A percentile compares a stretch with the other conserved stretches of the same genome.
These are phyloP conservation scores for Penicillium desertorum DNA, from an alignment of 495 filamentous ascomycete genomes.

Conservation along the genomic window DNA sequence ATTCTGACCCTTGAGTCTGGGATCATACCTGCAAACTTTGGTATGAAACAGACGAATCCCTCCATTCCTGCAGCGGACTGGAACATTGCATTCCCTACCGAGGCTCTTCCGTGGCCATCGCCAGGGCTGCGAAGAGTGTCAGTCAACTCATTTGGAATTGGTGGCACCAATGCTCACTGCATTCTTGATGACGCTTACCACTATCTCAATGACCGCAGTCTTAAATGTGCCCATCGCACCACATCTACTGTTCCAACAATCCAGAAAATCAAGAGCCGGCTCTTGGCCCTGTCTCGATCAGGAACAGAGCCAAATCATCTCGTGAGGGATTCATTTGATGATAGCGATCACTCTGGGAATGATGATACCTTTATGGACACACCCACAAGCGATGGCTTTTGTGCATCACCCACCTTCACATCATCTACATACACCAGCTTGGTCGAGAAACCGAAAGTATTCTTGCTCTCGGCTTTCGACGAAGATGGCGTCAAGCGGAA, in stretches of 20 bases:
- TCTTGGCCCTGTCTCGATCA: neutral
- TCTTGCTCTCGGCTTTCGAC: slow-evolving; percentile 33
- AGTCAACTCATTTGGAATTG: slow-evolving; percentile 61
- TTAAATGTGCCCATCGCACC: slow-evolving; percentile 15
- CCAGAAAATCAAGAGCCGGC: neutral
- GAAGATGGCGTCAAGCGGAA: slow-evolving; percentile 33
- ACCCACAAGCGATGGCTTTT: slow-evolving; percentile 14
- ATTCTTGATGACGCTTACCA: slow-evolving; percentile 51
- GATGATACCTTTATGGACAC: slow-evolving; percentile 9
- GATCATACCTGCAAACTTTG: slow-evolving; percentile 37
- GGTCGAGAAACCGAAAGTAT: slow-evolving; percentile 20
- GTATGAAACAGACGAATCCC: slow-evolving; percentile 38
- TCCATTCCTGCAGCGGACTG: slow-evolving; percentile 19
- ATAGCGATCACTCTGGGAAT: slow-evolving; percentile 12
- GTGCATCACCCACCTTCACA: slow-evolving; percentile 1
- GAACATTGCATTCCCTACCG: slow-evolving; percentile 20
- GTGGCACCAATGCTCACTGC: slow-evolving; percentile 62
- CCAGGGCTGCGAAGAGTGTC: slow-evolving; percentile 49
- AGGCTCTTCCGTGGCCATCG: slow-evolving; percentile 21
- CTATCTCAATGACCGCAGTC: slow-evolving; percentile 17
- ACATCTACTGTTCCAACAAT: slow-evolving; percentile 1
- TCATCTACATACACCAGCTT: neutral
- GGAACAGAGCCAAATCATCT: neutral
- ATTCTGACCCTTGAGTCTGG: slow-evolving; percentile 42
- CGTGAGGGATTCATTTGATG: slow-evolving; percentile 11